Evolutionary conservation across 352 stramenopile species (phyloP).

Genomic region (Halophytophthora batemanensis): DNA sequence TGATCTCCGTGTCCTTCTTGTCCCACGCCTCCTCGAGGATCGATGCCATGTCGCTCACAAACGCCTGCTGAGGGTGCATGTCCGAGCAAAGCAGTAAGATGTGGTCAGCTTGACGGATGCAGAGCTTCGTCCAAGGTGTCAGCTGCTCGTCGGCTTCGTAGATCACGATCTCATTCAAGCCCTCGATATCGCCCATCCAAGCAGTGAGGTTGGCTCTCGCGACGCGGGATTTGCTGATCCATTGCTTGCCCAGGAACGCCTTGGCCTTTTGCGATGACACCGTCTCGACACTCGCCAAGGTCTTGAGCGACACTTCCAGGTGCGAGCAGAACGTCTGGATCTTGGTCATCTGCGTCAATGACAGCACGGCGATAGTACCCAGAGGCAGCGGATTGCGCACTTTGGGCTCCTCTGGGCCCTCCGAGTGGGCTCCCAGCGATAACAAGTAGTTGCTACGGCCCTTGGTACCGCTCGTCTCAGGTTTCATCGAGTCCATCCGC

Average conservation of each 20-base stretch:
- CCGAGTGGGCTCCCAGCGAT: slow-evolving; percentile 42
- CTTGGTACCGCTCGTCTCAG: slow-evolving; percentile 36
- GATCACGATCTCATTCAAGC: slow-evolving; percentile 71
- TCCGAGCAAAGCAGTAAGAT: slow-evolving; percentile 83
- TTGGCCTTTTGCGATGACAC: slow-evolving; percentile 74
- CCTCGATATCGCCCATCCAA: slow-evolving; percentile 83
- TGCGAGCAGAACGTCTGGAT: slow-evolving; percentile 75
- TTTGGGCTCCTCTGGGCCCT: slow-evolving; percentile 18
- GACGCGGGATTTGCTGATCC: slow-evolving; percentile 66
- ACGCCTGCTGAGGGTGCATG: slow-evolving; percentile 54
- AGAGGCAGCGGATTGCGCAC: slow-evolving; percentile 38
- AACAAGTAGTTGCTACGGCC: slow-evolving; percentile 45
- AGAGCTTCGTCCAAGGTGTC: slow-evolving; percentile 80
- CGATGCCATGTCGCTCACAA: slow-evolving; percentile 66
- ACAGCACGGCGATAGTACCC: slow-evolving; percentile 75
- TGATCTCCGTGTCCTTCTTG: slow-evolving; percentile 70
- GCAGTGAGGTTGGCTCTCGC: slow-evolving; percentile 63
- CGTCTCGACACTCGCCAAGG: slow-evolving; percentile 56
- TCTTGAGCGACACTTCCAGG: slow-evolving; percentile 59
- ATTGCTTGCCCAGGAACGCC: slow-evolving; percentile 60
- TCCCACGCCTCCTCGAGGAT: slow-evolving; percentile 71
- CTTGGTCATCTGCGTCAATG: slow-evolving; percentile 68
- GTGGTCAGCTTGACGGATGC: slow-evolving; percentile 81
- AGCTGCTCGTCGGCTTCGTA: slow-evolving; percentile 75
- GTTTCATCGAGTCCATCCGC: slow-evolving; percentile 27